Base-by-base conservation (phyloP, 2,329 filamentous ascomycete genomes). In the Diaporthe longicolla region DNA sequence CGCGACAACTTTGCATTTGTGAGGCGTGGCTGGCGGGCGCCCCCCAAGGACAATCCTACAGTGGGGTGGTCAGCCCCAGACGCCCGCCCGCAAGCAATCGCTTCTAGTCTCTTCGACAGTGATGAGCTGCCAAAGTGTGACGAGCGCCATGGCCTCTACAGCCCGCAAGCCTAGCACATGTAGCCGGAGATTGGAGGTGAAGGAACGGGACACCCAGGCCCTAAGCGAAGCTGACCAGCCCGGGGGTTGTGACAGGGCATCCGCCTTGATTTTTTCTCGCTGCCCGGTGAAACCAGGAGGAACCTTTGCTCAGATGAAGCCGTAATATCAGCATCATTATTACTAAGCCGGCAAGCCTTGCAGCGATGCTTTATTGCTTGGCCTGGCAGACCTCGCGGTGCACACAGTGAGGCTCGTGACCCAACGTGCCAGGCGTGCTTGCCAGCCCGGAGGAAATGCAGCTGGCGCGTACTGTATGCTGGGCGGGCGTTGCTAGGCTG, bases 181-280 rank as follows among this genome's bases (percentile, higher is more conserved):
- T 13, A 3, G 29, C 63, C 45, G 63, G 63, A 66, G n/a, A 66
- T 66, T 66, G 13, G 45, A n/a, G 29, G 63, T 26, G 45, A 52
- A 37, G 63, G 52, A 26, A 37, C 48, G 43, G 45, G 35, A 37
- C 35, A 50, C 24, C 70, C 26, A 68, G 58, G 58, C 35, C 54
- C 21, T 71, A 58, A 58, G 68, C 66, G 68, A 61, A 63, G 73
- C 21, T 43, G 69, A 65, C 45, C 35, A 48, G 45, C 29, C 40
- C 50, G n/a, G 65, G 35, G 35, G 35, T n/a, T n/a, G 52, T 21
- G 37, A 63, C 66, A 71, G 52, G 72, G 72, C 66, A 40, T 54
- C 43, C 26, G 69, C 58, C 73, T 72, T 72, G 68, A 13, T 63
- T 71, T 59, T 11, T 65, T 58, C 11, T 32, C 13, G 35, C 8